Base-by-base conservation (phyloP, 306 rosid genomes). In the Quercus variabilis region DNA sequence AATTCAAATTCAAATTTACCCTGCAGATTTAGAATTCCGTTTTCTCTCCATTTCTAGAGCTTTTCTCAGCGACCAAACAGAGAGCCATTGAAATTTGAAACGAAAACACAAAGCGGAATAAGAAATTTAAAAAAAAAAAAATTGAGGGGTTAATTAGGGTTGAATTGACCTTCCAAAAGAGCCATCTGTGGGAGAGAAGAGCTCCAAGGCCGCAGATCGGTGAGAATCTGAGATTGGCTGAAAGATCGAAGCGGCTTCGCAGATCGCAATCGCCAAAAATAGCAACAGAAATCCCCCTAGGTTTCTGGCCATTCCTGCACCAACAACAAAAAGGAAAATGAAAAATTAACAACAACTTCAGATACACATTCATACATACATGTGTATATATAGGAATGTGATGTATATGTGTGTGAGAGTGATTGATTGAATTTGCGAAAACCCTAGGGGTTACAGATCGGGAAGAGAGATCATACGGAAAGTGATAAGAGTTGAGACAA, bases 151-250 rank as follows among this genome's bases (percentile, higher is more conserved):
- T 3, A 68, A 38, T 6, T 74, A 41, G 58, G 55, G 5, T 41
- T 54, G 7, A 58, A 80, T 25, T 77, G 57, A 95, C 99, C 99
- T 95, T 1, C 86, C 83, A 58, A 81, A 93, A 2, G 87, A 86
- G 71, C 90, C 91, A 75, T 88, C 73, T 58, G 65, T 3, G 28
- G 91, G 82, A 9, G 83, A 31, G 89, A 95, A 91, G 79, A 93
- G 88, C 55, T 90, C 81, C 20, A 87, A 43, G 52, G 96, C 98
- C 21, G 96, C 93, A 56, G 93, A 84, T 88, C 92, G 92, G 78
- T 91, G 99, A 64, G 96, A 88, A 74, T 91, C 89, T 3, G 96
- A 86, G 92, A 95, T 90, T 77, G 97, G 93, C 65, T 83, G 87
- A 57, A 81, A 81, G 56, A 82, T 75, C 56, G 77, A 76, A 0